These are phyloP conservation scores for Colletotrichum destructivum DNA, from an alignment of 2,329 filamentous ascomycete genomes.

Conservation along the genomic window DNA sequence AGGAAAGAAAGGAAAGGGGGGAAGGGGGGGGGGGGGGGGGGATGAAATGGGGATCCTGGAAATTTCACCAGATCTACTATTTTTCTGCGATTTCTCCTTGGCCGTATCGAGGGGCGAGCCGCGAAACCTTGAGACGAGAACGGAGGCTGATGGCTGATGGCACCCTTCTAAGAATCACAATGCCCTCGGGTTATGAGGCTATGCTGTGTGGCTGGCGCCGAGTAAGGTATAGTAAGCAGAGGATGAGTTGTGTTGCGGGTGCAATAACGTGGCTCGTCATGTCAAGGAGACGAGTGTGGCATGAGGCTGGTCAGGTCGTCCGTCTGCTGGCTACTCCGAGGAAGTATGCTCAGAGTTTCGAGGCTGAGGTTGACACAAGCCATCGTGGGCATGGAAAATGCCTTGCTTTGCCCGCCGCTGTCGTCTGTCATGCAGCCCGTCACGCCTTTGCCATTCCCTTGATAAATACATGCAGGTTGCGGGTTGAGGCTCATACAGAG, in stretches of 20 bases:
- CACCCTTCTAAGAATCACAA: no score
- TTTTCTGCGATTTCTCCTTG: background rate
- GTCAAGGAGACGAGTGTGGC: background rate
- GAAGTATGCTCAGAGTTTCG: background rate
- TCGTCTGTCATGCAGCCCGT: background rate
- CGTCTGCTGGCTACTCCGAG: background rate
- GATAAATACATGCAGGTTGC: conserved; percentile 23
- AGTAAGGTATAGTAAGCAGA: conserved; percentile 17
- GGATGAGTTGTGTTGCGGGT: background rate
- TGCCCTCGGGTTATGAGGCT: background rate
- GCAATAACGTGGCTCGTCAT: background rate
- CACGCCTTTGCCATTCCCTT: conserved; percentile 3
- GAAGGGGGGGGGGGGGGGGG: background rate
- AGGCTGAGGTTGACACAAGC: background rate
- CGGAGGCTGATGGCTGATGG: no score
- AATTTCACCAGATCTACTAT: background rate
- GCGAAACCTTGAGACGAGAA: background rate
- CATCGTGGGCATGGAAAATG: background rate
- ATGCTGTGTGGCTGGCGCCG: conserved; percentile 27
- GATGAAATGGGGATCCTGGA: conserved; percentile 1
- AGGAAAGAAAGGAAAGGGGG: background rate
- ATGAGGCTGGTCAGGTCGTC: background rate
- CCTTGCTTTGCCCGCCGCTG: background rate
- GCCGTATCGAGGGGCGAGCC: background rate
- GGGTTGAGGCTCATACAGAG: conserved; percentile 35